Percentiles rank a stretch among this genome's conserved stretches.
These are phyloP conservation scores for Silene coronaria DNA, from an alignment of 179 eudicot genomes.

Conservation along the genomic window DNA sequence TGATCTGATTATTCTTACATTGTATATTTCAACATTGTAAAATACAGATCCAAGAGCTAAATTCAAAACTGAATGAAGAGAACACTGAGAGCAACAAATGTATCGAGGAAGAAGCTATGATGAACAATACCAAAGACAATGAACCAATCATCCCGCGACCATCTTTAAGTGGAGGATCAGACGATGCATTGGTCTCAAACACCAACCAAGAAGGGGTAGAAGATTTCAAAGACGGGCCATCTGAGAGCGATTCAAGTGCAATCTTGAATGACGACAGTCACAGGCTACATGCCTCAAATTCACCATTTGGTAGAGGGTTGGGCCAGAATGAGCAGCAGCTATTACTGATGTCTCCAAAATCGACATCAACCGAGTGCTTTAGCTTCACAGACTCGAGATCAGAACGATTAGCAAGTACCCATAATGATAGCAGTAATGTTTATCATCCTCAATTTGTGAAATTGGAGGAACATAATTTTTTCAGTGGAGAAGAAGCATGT, in stretches of 20 bases:
- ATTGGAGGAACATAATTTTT: slow-evolving; percentile 64
- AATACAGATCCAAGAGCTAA: slow-evolving; percentile 58
- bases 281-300: slow-evolving; percentile 42
- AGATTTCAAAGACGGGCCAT: slow-evolving; percentile 59
- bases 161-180: slow-evolving; percentile 20
- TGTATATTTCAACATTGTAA: not conserved
- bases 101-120: slow-evolving; percentile 34
- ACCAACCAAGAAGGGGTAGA: slow-evolving; percentile 10
- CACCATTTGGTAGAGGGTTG: slow-evolving; percentile 23
- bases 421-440: slow-evolving; percentile 22
- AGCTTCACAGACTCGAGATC: slow-evolving; percentile 28
- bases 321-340: slow-evolving; percentile 27
- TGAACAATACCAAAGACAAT: slow-evolving; percentile 16
- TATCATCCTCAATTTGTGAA: slow-evolving; percentile 56
- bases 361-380: slow-evolving; percentile 24
- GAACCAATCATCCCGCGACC: slow-evolving; percentile 21
- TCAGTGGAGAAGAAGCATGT: slow-evolving; percentile 66
- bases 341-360: slow-evolving; percentile 16
- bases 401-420: slow-evolving; percentile 26
- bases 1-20: not conserved
- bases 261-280: slow-evolving; percentile 56
- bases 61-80: slow-evolving; percentile 44
- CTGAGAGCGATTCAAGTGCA: slow-evolving; percentile 83
- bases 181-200: slow-evolving; percentile 22
- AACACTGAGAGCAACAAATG: slow-evolving; percentile 29